Evolutionary conservation across 2,329 filamentous ascomycete species (phyloP), one percentile per base, ranked within the genome.

Genomic region (Chaetomiaceae sp.): DNA sequence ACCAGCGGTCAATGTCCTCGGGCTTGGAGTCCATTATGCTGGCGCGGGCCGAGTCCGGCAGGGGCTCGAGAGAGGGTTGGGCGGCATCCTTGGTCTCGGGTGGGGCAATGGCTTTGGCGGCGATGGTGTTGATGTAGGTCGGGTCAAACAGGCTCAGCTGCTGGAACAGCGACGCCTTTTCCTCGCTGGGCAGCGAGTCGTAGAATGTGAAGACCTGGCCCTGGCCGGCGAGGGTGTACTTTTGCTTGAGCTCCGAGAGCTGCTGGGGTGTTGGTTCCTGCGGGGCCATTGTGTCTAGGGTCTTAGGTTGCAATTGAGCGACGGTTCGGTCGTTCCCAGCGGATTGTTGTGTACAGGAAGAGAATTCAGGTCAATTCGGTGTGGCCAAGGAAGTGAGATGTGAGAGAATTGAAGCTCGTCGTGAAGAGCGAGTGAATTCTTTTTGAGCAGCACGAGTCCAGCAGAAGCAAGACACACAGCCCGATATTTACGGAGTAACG

Each of bases 21-120:
- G 84, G 71, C 64, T 88, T 82, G 56, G 91, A 95, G 73, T 97
- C 92, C 69, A 97, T 84, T 64, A 96, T 89, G 54, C 91, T 96
- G 47, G 91, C 94, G 44, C 84, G 89, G 45, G 90, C 89, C 54
- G 86, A 84, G 43, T 89, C 86, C 59, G 94, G 94, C 22, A 99
- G 84, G 48, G 92, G 92, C 72, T 96, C 89, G 67, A 97, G 84
- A 31, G 71, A 71, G 55, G 74, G 78, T 51, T 77, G 71, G 55
- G 72, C 72, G 58, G 78, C 75, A 56, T 75, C 74, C 57, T 83
- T 78, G 54, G 83, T 74, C 65, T 85, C 80, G 57, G 87, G 82
- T 27, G 91, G 89, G 74, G 91, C 83, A 60, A 97, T 79, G 56
- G 91, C 90, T 69, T 82, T 85, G 62, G 92, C 76, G 66, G 89